Percentiles rank a stretch among this genome's conserved stretches.
Conservation (phyloP, 306 rosid genomes). For the Ochetophila trinervis region DNA sequence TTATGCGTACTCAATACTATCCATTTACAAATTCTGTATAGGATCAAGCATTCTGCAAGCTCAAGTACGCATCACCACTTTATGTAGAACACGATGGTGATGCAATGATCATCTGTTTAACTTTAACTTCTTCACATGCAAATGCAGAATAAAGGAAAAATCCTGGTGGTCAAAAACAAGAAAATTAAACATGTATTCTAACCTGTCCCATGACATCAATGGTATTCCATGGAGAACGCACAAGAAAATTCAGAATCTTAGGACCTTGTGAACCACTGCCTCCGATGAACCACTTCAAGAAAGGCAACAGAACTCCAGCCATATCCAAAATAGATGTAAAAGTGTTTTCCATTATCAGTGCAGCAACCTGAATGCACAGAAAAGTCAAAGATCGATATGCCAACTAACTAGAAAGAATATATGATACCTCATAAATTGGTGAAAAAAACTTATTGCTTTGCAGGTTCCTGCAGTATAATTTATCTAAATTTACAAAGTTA, state of each 20-base stretch:
- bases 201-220: constrained; percentile 86
- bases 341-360: constrained; percentile 86
- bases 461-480: too few relatives aligned
- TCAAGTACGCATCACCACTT: too few relatives aligned
- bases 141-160: background rate
- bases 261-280: constrained; percentile 75
- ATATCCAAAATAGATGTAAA: constrained; percentile 97
- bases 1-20: too few relatives aligned
- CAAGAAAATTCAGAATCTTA: constrained; percentile 77
- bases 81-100: too few relatives aligned
- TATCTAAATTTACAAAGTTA: too few relatives aligned
- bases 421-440: background rate
- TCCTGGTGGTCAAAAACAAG: constrained; percentile 7
- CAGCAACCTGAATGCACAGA: constrained; percentile 70
- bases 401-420: background rate
- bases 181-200: constrained; percentile 27
- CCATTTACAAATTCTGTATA: too few relatives aligned
- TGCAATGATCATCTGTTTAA: background rate
- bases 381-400: constrained; percentile 3
- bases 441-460: too few relatives aligned
- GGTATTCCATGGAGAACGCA: constrained; percentile 96
- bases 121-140: background rate
- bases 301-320: constrained; percentile 96
- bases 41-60: too few relatives aligned
- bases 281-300: constrained; percentile 95